phyloP scores from a whole-genome alignment of 2,329 filamentous ascomycete genomes.

The Chlorencoelia australis region DNA sequence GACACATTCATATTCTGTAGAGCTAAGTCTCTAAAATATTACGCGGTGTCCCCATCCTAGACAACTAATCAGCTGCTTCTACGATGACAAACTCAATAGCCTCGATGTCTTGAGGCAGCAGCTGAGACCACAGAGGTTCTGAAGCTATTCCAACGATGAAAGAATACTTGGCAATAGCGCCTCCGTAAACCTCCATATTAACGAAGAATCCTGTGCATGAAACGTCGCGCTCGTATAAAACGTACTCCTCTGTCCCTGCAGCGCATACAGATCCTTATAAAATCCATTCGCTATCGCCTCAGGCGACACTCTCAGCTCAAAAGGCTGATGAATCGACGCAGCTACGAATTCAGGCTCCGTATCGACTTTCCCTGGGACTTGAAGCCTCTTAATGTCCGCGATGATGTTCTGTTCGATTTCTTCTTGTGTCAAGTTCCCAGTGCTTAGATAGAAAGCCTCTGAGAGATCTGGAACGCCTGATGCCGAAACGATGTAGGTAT shows the following conservation, averaged over 20 bases:
- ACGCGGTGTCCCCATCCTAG: too few species aligned
- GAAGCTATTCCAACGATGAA: too few species aligned
- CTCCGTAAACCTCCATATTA: constrained; percentile 26
- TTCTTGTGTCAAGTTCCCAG: constrained; percentile 5
- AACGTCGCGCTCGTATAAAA: constrained; percentile 36
- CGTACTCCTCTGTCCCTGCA: constrained; percentile 36
- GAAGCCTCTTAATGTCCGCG: constrained; percentile 5
- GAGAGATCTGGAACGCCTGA: constrained; percentile 14
- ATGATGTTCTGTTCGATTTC: constrained; percentile 13
- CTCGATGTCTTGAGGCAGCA: too few species aligned
- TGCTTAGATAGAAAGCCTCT: constrained; percentile 10
- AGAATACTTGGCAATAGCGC: constrained; percentile 11
- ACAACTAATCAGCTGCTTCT: too few species aligned
- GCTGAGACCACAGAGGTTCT: too few species aligned
- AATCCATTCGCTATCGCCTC: constrained; percentile 32
- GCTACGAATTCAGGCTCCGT: constrained; percentile 9
- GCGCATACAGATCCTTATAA: constrained; percentile 30
- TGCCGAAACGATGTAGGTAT: constrained; percentile 19
- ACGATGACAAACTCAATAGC: too few species aligned
- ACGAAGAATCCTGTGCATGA: constrained; percentile 24
- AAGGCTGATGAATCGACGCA: constrained; percentile 15
- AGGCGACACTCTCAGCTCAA: constrained; percentile 19
- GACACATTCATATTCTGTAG: too few species aligned
- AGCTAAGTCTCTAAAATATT: too few species aligned
- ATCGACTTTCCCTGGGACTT: constrained; percentile 5